These are phyloP conservation scores for Chlorella variabilis DNA, from an alignment of 163 green algal genomes.

Conservation along the genomic window DNA sequence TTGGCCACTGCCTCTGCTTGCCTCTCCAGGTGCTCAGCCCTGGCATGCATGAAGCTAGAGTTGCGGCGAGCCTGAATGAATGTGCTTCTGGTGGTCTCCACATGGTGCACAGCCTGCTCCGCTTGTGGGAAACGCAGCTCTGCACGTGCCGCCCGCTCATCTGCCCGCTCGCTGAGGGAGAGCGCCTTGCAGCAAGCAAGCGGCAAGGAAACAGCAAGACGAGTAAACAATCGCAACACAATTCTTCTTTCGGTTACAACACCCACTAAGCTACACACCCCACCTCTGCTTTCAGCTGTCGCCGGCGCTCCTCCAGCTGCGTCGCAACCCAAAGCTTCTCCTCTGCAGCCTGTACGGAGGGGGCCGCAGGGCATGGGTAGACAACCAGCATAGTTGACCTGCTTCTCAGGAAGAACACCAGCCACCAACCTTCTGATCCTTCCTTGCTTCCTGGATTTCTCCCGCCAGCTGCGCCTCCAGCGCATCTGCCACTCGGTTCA, in stretches of 20 bases:
- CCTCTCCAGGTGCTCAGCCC: neutral
- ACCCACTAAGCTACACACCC: no score
- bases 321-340: neutral
- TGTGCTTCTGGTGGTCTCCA: neutral
- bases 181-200: neutral
- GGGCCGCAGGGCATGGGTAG: neutral
- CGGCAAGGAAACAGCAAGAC: no score
- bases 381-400: neutral
- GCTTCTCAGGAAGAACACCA: no score
- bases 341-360: neutral
- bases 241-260: no score
- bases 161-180: neutral
- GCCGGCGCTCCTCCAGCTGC: neutral
- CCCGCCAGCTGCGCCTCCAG: neutral
- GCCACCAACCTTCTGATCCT: neutral
- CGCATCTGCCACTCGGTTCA: neutral
- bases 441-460: neutral
- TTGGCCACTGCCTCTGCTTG: neutral
- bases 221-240: no score
- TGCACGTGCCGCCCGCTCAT: neutral
- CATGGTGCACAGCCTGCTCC: conserved; percentile 16
- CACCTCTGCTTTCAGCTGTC: neutral
- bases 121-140: conserved; percentile 7
- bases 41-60: neutral
- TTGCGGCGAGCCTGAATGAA: conserved; percentile 7